Conservation (phyloP, 345 rosid genomes). For the Eucalyptus victrix region DNA sequence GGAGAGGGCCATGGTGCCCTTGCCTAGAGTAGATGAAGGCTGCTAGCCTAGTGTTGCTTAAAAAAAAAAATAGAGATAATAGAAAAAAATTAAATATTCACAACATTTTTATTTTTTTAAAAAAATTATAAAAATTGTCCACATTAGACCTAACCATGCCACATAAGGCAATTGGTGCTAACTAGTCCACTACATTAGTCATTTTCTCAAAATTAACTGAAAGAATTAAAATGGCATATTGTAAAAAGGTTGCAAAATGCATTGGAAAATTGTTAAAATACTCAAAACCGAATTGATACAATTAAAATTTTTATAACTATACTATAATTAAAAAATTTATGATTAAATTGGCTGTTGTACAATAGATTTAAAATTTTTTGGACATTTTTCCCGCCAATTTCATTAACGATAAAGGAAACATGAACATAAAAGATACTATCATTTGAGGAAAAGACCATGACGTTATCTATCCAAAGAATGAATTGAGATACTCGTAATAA, state of each 20-base stretch:
- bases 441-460: background rate
- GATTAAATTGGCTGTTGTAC: accelerated
- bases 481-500: background rate
- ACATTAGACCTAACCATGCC: too few relatives aligned
- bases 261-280: background rate
- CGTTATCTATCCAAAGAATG: background rate
- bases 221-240: too few relatives aligned
- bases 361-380: background rate
- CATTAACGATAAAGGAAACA: background rate
- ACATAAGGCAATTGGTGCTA: accelerated
- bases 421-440: background rate
- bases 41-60: accelerated
- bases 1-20: background rate
- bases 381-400: background rate
- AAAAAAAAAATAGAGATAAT: too few relatives aligned
- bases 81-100: too few relatives aligned
- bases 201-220: too few relatives aligned
- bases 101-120: accelerated
- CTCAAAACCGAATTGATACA: too few relatives aligned
- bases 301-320: background rate
- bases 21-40: background rate
- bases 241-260: accelerated
- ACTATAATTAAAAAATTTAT: accelerated
- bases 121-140: too few relatives aligned
- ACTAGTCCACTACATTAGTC: background rate